Evolutionary conservation across 208 protist species (phyloP).

Genomic region (Acanthamoeba culbertsoni): DNA sequence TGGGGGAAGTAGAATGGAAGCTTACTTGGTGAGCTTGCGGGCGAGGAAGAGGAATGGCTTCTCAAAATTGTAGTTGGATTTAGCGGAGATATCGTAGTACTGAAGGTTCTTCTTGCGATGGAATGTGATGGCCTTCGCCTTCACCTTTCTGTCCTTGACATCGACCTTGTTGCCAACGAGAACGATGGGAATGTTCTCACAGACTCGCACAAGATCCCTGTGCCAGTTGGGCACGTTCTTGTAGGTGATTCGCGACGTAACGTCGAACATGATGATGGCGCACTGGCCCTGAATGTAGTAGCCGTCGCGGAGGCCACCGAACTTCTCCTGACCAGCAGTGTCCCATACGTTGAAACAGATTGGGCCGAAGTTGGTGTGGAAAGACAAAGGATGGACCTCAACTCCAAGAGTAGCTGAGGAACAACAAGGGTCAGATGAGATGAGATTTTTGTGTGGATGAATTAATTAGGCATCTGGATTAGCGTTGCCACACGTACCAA

Average conservation of each 20-base stretch:
- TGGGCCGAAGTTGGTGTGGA: slow-evolving; percentile 98
- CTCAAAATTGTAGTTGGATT: slow-evolving; percentile 99
- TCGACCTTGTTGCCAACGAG: slow-evolving; percentile 99
- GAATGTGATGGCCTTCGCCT: slow-evolving; percentile 99
- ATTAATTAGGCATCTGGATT: background rate
- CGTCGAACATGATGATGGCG: slow-evolving; percentile 99
- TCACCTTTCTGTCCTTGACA: slow-evolving; percentile 99
- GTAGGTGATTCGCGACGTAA: slow-evolving; percentile 99
- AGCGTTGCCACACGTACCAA: slow-evolving; percentile 77
- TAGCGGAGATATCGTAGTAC: slow-evolving; percentile 99
- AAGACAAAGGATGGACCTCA: slow-evolving; percentile 97
- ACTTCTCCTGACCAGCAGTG: slow-evolving; percentile 99
- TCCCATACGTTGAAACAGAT: slow-evolving; percentile 99
- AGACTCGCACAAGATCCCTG: slow-evolving; percentile 98
- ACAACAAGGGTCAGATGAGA: background rate
- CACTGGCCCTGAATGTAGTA: slow-evolving; percentile 99
- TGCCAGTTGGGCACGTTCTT: slow-evolving; percentile 99
- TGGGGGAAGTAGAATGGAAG: background rate
- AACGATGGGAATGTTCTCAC: slow-evolving; percentile 99
- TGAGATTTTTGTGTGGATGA: background rate
- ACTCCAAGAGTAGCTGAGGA: slow-evolving; percentile 91
- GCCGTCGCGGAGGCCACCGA: slow-evolving; percentile 99
- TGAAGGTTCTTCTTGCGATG: slow-evolving; percentile 99
- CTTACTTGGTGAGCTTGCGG: slow-evolving; percentile 92
- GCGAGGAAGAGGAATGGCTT: slow-evolving; percentile 99